phyloP scores from a whole-genome alignment of 306 rosid genomes.

The Prunus persica region DNA sequence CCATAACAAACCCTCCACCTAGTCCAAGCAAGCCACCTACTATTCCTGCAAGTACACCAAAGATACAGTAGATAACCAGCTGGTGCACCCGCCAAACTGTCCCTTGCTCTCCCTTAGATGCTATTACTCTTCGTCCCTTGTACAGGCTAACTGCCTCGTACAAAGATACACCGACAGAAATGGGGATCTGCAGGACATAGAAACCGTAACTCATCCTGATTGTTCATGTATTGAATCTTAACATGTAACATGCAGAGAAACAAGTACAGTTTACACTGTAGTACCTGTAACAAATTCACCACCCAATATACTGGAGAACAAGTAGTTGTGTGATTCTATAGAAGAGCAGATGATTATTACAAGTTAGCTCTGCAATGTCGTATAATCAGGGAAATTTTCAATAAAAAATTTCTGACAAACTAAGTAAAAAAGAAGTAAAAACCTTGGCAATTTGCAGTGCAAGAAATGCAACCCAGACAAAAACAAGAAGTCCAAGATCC shows the following conservation, averaged over 20 bases:
- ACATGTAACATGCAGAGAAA: conserved; percentile 4
- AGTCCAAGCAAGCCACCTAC: conserved; percentile 93
- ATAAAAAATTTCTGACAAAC: background rate
- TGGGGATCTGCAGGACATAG: conserved; percentile 58
- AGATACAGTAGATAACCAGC: conserved; percentile 50
- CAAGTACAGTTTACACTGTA: conserved; percentile 2
- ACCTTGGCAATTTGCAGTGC: conserved; percentile 79
- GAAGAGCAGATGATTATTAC: conserved; percentile 19
- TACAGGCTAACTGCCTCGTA: conserved; percentile 74
- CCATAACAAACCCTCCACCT: conserved; percentile 98
- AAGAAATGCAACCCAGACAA: conserved; percentile 91
- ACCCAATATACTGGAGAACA: conserved; percentile 77
- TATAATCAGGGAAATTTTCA: conserved; percentile 14
- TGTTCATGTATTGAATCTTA: background rate
- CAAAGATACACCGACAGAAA: conserved; percentile 63
- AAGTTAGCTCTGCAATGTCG: background rate
- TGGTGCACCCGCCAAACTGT: conserved; percentile 43
- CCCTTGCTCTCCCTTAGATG: conserved; percentile 60
- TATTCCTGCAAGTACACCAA: conserved; percentile 70
- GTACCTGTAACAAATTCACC: conserved; percentile 78
- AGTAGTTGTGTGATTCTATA: conserved; percentile 49
- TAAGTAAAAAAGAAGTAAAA: conserved; percentile 7
- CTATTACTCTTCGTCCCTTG: conserved; percentile 57
- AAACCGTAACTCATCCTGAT: conserved; percentile 2
- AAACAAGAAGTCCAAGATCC: conserved; percentile 76